A percentile compares a stretch with the other conserved stretches of the same genome.
These are phyloP conservation scores for Kingdonia uniflora DNA, from an alignment of 164 flowering plant species.

Conservation along the genomic window DNA sequence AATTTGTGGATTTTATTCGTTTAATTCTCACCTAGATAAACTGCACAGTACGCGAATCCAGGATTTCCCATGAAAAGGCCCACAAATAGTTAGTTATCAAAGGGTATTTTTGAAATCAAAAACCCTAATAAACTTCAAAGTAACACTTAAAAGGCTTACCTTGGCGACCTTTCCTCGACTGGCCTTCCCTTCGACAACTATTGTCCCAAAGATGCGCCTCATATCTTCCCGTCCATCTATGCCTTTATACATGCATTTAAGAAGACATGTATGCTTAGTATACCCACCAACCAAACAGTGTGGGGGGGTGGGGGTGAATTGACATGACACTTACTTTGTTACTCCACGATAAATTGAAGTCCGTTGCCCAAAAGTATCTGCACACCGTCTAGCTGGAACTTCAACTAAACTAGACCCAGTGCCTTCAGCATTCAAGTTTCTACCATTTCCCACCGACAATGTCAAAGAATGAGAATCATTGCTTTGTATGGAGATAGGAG, in stretches of 20 bases:
- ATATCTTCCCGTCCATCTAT: constrained; percentile 95
- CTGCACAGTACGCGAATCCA: constrained; percentile 23
- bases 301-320: not conserved
- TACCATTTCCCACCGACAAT: constrained; percentile 67
- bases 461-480: constrained; percentile 54
- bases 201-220: constrained; percentile 99
- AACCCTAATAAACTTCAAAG: not conserved
- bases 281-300: not conserved
- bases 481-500: constrained; percentile 11
- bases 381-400: constrained; percentile 46
- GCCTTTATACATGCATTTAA: constrained; percentile 35
- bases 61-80: not conserved
- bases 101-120: not conserved
- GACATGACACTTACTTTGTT: constrained; percentile 40
- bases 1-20: no score
- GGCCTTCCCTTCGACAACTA: constrained; percentile 92
- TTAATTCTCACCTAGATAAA: constrained; percentile 58
- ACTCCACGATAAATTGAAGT: constrained; percentile 95
- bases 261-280: not conserved
- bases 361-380: constrained; percentile 90
- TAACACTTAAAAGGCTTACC: constrained; percentile 26
- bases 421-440: constrained; percentile 34
- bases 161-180: constrained; percentile 92
- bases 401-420: constrained; percentile 24
- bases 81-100: constrained; percentile 6